phyloP scores from a whole-genome alignment of 306 rosid species.

The Oxytropis ochrocephala region DNA sequence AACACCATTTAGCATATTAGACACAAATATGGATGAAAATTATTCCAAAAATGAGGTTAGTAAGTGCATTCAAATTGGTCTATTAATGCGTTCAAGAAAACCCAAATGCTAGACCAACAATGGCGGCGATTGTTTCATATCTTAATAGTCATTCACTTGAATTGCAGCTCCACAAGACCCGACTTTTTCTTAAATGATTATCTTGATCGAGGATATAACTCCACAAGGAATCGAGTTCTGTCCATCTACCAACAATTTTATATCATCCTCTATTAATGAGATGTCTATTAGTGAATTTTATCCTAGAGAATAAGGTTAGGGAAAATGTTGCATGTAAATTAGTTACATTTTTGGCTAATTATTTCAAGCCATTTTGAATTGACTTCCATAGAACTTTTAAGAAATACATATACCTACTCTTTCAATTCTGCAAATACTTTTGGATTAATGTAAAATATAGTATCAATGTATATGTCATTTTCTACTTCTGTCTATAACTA shows the following conservation, averaged over 20 bases:
- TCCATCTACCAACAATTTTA: background rate
- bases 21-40: constrained; percentile 18
- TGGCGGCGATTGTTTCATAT: constrained; percentile 25
- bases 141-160: constrained; percentile 29
- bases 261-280: background rate
- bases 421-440: too few species aligned
- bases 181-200: background rate
- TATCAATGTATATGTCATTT: too few species aligned
- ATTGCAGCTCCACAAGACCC: constrained; percentile 29
- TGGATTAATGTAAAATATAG: too few species aligned
- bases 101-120: too few species aligned
- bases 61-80: constrained; percentile 39
- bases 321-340: too few species aligned
- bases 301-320: background rate
- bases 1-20: constrained; percentile 29
- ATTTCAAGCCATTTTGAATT: too few species aligned
- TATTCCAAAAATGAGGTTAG: constrained; percentile 30
- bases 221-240: background rate
- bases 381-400: too few species aligned
- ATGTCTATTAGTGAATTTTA: background rate
- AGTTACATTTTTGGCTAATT: too few species aligned
- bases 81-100: constrained; percentile 44
- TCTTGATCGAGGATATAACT: background rate
- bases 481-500: too few species aligned
- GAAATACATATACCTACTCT: too few species aligned